Evolutionary conservation across 176 grass and related monocot genomes (phyloP).

Genomic region (Ampelocalamus luodianensis): DNA sequence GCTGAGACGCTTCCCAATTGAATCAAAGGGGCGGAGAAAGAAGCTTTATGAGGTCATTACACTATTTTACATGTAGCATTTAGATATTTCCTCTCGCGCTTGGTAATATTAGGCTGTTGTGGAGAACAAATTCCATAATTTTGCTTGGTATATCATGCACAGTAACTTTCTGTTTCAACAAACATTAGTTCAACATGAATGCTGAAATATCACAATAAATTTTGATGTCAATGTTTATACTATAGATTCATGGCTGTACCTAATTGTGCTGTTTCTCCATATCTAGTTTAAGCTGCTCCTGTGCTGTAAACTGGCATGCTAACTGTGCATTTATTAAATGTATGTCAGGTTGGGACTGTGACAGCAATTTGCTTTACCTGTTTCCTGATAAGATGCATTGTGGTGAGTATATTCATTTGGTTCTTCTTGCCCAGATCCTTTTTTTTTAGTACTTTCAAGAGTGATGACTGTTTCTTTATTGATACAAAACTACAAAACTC

Average conservation of each 20-base stretch:
- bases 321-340: slow-evolving; percentile 24
- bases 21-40: slow-evolving; percentile 84
- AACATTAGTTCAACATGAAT: slow-evolving; percentile 10
- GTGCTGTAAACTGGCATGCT: not conserved
- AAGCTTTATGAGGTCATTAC: slow-evolving; percentile 80
- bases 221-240: not conserved
- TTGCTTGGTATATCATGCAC: not conserved
- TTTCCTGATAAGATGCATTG: slow-evolving; percentile 83
- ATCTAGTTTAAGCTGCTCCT: slow-evolving; percentile 11
- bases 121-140: slow-evolving; percentile 15
- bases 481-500: not conserved
- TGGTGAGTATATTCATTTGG: slow-evolving; percentile 63
- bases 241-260: slow-evolving; percentile 18
- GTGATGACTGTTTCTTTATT: not conserved
- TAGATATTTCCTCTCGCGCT: slow-evolving; percentile 10
- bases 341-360: slow-evolving; percentile 80
- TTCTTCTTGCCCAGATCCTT: not conserved
- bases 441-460: not conserved
- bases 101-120: slow-evolving; percentile 14
- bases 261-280: not conserved
- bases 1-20: slow-evolving; percentile 84
- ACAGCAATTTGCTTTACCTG: slow-evolving; percentile 82
- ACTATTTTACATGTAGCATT: not conserved
- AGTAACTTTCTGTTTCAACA: not conserved
- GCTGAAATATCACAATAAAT: slow-evolving; percentile 25